Evolutionary conservation across 73 alveolate species (phyloP).

Genomic region (Symbiodinium natans): DNA sequence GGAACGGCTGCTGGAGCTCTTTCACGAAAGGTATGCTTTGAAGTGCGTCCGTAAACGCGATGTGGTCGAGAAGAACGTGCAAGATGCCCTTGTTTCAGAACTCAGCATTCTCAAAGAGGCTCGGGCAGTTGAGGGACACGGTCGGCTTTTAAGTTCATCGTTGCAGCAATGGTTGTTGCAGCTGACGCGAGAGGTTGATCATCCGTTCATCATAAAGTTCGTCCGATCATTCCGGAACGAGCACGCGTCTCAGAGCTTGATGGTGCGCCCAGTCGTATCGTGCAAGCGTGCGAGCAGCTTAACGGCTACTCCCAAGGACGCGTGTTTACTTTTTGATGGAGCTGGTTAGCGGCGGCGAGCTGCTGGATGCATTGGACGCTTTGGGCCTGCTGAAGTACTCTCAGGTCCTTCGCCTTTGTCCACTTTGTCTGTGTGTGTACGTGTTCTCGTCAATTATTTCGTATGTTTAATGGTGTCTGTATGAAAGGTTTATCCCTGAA

Average conservation of each 20-base stretch:
- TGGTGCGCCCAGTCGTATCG: no score
- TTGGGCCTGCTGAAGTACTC: constrained; percentile 60
- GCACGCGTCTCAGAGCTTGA: background rate
- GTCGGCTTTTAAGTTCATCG: background rate
- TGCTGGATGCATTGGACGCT: constrained; percentile 64
- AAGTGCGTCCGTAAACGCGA: constrained; percentile 65
- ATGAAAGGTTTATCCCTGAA: no score
- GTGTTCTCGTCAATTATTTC: no score
- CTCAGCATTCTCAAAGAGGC: constrained; percentile 79
- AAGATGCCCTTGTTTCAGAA: constrained; percentile 59
- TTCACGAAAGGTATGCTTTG: constrained; percentile 39
- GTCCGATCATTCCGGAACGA: constrained; percentile 68
- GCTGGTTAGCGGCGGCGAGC: constrained; percentile 91
- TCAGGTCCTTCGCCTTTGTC: constrained; percentile 13
- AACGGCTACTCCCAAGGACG: background rate
- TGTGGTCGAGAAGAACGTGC: constrained; percentile 82
- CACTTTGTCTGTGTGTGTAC: no score
- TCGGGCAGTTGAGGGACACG: background rate
- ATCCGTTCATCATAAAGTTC: constrained; percentile 81
- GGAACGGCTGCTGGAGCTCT: background rate
- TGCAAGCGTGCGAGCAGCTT: background rate
- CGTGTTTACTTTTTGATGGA: constrained; percentile 81
- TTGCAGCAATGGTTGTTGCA: background rate
- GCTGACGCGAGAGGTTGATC: constrained; percentile 34
- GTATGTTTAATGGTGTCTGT: no score